Base-by-base conservation (phyloP, 2,329 filamentous ascomycete species). In the Dryadomyces sulphureus region DNA sequence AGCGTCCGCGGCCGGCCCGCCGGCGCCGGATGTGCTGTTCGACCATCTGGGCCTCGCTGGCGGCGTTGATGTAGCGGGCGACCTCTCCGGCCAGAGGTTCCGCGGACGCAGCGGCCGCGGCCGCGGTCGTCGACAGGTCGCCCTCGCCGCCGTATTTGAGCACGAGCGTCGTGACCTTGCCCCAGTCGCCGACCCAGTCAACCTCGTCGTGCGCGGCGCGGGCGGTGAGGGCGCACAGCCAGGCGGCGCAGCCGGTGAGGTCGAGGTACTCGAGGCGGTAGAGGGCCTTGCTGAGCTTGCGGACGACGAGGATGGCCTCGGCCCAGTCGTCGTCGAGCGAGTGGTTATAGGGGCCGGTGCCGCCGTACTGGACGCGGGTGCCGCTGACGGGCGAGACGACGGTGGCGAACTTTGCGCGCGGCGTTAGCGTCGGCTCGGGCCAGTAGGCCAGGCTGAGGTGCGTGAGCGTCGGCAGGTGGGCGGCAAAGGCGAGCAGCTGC, bases 371-470 rank as follows among this genome's bases (percentile, higher is more conserved):
- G 9, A 76, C 58, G 14, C 55, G 59, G 25, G 54, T 61, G 24
- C 65, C 71, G 27, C 65, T 22, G n/a, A 17, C 59, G 5, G 63
- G 61, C 5, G 68, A 66, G 1, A 65, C 58, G 2, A 78, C 59
- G 2, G 68, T 67, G 0, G 71, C 60, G 22, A 62, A 62, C 48
- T 65, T 68, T 7, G 74, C 67, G 51, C 72, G 70, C 8, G 72
- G 72, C 2, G 73, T 75, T n/a, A 77, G 59, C 16, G 67, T 68
- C 2, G 77, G 77, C 43, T 69, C 67, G 1, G 77, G 77, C 77
- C 77, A 81, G 55, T 71, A 73, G 16, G 75, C 74, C 7, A 81
- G 64, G 51, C 70, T 77, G 36, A 81, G 62, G 53, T 81, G 75
- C 2, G 77, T 81, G 35, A 81, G 59, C 14, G 65, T 68, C 0